Percentiles rank a stretch among this genome's conserved stretches.
phyloP scores from a whole-genome alignment of 1,284 basidiomycete species.

The Naganishia sp. region DNA sequence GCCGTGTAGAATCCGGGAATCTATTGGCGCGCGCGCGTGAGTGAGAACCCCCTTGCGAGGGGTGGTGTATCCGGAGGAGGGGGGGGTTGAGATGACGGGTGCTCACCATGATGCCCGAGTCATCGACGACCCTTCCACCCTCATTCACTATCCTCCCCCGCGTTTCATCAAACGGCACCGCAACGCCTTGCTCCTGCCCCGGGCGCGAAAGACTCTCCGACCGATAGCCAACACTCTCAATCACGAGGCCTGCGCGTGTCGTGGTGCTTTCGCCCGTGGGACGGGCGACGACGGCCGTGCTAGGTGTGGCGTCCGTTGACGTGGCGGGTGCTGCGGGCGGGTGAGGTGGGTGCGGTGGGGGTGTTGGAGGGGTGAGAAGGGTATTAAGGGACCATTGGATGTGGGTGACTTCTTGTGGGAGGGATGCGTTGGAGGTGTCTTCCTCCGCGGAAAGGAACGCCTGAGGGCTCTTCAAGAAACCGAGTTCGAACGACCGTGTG shows the following conservation, averaged over 20 bases:
- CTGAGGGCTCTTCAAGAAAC: conserved; percentile 74
- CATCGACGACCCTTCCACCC: conserved; percentile 50
- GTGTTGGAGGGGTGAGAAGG: conserved; percentile 37
- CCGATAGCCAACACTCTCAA: conserved; percentile 86
- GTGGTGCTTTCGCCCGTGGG: conserved; percentile 63
- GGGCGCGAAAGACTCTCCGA: conserved; percentile 61
- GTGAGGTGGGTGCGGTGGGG: conserved; percentile 33
- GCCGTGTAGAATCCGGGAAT: conserved; percentile 78
- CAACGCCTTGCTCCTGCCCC: conserved; percentile 37
- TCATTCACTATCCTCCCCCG: conserved; percentile 50
- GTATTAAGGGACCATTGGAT: conserved; percentile 50
- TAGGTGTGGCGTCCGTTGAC: conserved; percentile 55
- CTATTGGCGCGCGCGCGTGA: conserved; percentile 31
- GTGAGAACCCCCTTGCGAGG: no score
- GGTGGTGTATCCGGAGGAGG: no score
- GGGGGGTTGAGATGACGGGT: neutral
- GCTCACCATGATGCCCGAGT: conserved; percentile 45
- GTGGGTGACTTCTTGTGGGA: conserved; percentile 53
- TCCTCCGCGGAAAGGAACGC: conserved; percentile 53
- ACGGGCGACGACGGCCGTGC: conserved; percentile 57
- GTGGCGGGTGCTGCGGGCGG: conserved; percentile 34
- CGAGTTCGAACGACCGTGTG: conserved; percentile 71
- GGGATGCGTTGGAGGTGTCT: conserved; percentile 50
- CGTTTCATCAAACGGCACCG: conserved; percentile 50
- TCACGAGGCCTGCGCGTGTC: conserved; percentile 71